Evolutionary conservation across 1,284 basidiomycete species (phyloP).

Genomic region (Austropuccinia psidii): DNA sequence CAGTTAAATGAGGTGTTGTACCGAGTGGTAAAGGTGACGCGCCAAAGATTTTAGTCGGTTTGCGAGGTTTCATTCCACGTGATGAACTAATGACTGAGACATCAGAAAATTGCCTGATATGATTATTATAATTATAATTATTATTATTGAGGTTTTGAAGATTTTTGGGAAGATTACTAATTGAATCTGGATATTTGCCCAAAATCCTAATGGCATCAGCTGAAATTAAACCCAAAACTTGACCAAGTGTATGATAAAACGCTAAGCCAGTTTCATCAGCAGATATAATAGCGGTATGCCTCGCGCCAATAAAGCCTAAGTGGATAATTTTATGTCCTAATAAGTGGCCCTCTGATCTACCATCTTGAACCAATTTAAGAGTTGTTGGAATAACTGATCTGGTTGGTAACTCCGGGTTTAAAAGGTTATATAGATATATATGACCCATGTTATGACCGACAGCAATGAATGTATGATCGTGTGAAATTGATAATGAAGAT

Average conservation of each 20-base stretch:
- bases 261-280: constrained; percentile 85
- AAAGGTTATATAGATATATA: constrained; percentile 78
- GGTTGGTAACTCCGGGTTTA: constrained; percentile 55
- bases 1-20: constrained; percentile 64
- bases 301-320: constrained; percentile 80
- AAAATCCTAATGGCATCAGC: constrained; percentile 89
- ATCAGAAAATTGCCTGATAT: constrained; percentile 14
- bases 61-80: constrained; percentile 6
- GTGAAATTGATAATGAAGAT: constrained; percentile 79
- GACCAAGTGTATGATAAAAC: constrained; percentile 92
- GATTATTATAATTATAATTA: neutral
- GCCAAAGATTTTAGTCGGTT: constrained; percentile 61
- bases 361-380: constrained; percentile 61
- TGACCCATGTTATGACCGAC: constrained; percentile 79
- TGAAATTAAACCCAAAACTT: constrained; percentile 89
- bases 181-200: constrained; percentile 71
- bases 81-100: constrained; percentile 14
- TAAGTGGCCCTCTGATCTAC: constrained; percentile 87
- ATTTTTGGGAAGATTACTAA: neutral
- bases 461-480: constrained; percentile 86
- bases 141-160: neutral
- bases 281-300: constrained; percentile 87
- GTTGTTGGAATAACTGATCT: constrained; percentile 50
- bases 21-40: constrained; percentile 79
- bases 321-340: constrained; percentile 73